phyloP scores from a whole-genome alignment of 441 rosid genomes.

The Erysimum cheiri region DNA sequence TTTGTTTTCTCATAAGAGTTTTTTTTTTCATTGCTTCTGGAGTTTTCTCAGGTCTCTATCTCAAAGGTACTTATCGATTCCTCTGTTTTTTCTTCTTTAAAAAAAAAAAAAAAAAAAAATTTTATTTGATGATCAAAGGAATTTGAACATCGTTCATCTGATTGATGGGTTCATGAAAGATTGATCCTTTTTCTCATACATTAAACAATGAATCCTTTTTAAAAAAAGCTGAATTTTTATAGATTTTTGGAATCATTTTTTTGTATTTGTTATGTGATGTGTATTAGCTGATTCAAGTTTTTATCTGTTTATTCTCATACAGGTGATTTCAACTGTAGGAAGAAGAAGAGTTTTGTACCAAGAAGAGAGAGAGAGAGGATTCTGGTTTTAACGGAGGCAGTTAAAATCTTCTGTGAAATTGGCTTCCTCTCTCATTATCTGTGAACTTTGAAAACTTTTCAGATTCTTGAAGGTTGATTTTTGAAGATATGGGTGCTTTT shows the following conservation, averaged over 20 bases:
- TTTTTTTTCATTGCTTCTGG: constrained; percentile 12
- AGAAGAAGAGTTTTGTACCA: constrained; percentile 38
- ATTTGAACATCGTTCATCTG: neutral
- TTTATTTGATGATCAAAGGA: neutral
- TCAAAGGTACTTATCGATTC: constrained; percentile 40
- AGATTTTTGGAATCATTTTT: neutral
- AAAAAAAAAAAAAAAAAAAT: neutral
- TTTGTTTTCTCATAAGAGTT: neutral
- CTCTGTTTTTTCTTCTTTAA: constrained; percentile 24
- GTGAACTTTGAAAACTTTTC: constrained; percentile 19
- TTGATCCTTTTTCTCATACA: constrained; percentile 3
- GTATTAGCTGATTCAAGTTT: constrained; percentile 11
- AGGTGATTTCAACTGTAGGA: constrained; percentile 49
- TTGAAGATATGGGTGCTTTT: constrained; percentile 73
- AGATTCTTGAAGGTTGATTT: constrained; percentile 18
- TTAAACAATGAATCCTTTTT: neutral
- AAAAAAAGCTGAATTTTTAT: neutral
- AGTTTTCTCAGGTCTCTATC: constrained; percentile 13
- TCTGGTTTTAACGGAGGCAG: constrained; percentile 52
- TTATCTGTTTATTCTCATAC: constrained; percentile 41
- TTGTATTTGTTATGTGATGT: constrained; percentile 17
- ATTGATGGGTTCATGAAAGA: constrained; percentile 17
- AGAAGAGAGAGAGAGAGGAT: constrained; percentile 72
- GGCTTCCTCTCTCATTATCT: constrained; percentile 66
- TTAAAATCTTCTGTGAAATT: constrained; percentile 64